phyloP scores from a whole-genome alignment of 345 rosid species.

The Populus simonii region DNA sequence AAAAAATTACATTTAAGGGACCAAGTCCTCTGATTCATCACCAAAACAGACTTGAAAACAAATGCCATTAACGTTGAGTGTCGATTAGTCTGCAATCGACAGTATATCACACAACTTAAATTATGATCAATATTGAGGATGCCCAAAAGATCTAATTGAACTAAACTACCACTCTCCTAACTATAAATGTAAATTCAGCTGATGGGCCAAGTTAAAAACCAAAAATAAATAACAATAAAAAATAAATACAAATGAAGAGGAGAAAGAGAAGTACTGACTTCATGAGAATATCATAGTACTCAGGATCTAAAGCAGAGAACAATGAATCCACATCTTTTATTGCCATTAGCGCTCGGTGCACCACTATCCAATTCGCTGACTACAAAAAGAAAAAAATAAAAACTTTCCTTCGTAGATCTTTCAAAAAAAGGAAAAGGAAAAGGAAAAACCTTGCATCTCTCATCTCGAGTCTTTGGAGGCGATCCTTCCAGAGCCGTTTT shows the following conservation, averaged over 20 bases:
- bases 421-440: background rate
- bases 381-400: slow-evolving; percentile 23
- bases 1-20: background rate
- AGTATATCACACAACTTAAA: background rate
- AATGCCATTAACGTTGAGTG: background rate
- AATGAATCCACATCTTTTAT: slow-evolving; percentile 83
- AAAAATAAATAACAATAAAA: background rate
- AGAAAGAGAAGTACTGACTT: slow-evolving; percentile 46
- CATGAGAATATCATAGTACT: slow-evolving; percentile 92
- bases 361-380: slow-evolving; percentile 90
- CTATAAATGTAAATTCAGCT: background rate
- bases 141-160: background rate
- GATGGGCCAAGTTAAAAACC: background rate
- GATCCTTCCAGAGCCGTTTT: slow-evolving; percentile 93
- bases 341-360: slow-evolving; percentile 88
- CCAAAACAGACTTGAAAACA: background rate
- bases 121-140: background rate
- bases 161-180: background rate
- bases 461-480: slow-evolving; percentile 77
- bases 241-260: background rate
- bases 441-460: slow-evolving; percentile 77
- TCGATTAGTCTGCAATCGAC: background rate
- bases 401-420: background rate
- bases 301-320: slow-evolving; percentile 76
- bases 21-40: background rate